These are phyloP conservation scores for Verticillium dahliae DNA, from an alignment of 2,329 filamentous ascomycete genomes.

Conservation along the genomic window DNA sequence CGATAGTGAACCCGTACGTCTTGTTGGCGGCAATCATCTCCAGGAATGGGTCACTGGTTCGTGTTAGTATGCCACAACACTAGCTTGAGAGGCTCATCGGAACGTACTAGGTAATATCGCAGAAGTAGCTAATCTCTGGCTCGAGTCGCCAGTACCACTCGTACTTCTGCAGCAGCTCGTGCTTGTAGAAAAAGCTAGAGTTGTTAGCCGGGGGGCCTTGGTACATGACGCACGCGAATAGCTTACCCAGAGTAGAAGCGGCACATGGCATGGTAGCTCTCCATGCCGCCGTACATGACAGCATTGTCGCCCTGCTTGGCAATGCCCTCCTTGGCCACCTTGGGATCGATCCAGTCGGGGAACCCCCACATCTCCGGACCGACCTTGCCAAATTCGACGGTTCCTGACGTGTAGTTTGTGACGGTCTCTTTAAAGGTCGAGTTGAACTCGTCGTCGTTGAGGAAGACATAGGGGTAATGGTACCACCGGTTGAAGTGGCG, in stretches of 20 bases:
- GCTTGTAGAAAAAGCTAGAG: constrained; percentile 86
- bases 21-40: constrained; percentile 94
- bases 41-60: constrained; percentile 77
- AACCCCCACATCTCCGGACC: constrained; percentile 89
- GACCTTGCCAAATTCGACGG: constrained; percentile 92
- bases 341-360: constrained; percentile 91
- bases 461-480: constrained; percentile 95
- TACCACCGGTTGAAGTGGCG: constrained; percentile 99
- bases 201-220: not conserved
- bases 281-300: constrained; percentile 98
- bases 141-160: constrained; percentile 99
- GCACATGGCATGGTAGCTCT: constrained; percentile 99
- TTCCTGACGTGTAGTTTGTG: constrained; percentile 78
- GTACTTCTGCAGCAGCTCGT: constrained; percentile 89
- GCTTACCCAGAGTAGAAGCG: constrained; percentile 91
- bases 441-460: constrained; percentile 97
- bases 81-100: not conserved
- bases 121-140: constrained; percentile 99
- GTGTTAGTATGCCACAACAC: constrained; percentile 6
- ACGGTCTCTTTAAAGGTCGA: constrained; percentile 85
- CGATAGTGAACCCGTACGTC: constrained; percentile 98
- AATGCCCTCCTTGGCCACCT: constrained; percentile 92
- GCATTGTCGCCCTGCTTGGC: constrained; percentile 93
- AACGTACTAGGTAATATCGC: constrained; percentile 90
- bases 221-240: not conserved